A percentile compares a stretch with the other conserved stretches of the same genome.
Conservation (phyloP, 2,329 filamentous ascomycete species). For the Macrophomina tecta region DNA sequence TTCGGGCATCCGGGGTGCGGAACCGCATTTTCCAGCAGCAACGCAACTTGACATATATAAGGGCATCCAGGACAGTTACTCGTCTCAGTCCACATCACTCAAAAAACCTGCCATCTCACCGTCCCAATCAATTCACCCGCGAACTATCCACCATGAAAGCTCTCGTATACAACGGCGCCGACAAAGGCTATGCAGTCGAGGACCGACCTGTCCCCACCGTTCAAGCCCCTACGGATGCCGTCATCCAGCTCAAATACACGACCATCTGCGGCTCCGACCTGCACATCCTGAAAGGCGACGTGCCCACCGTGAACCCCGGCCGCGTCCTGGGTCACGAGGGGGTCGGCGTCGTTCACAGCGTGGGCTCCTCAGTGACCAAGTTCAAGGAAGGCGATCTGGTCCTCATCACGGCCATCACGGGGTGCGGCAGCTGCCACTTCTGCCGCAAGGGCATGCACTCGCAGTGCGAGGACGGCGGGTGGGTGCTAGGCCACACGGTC, state of each 20-base stretch:
- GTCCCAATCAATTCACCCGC: not conserved
- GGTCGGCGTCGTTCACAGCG: slow-evolving; percentile 51
- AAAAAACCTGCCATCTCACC: not conserved
- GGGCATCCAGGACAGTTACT: not conserved
- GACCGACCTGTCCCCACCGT: slow-evolving; percentile 37
- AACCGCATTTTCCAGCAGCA: slow-evolving; percentile 7
- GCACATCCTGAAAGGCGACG: slow-evolving; percentile 62
- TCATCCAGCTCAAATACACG: slow-evolving; percentile 47
- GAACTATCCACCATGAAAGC: slow-evolving; percentile 30
- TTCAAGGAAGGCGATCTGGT: slow-evolving; percentile 55
- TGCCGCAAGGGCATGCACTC: slow-evolving; percentile 59
- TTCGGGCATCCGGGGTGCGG: not conserved
- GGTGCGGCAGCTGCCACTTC: slow-evolving; percentile 59
- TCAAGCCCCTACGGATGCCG: slow-evolving; percentile 53
- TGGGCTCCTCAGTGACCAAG: slow-evolving; percentile 47
- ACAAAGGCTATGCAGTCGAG: slow-evolving; percentile 13
- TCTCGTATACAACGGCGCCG: slow-evolving; percentile 30
- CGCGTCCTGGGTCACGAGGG: slow-evolving; percentile 60
- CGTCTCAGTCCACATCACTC: not conserved
- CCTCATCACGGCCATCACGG: slow-evolving; percentile 58
- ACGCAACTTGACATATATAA: slow-evolving; percentile 15
- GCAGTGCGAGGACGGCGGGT: slow-evolving; percentile 61
- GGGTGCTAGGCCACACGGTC: slow-evolving; percentile 60
- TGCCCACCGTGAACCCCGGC: slow-evolving; percentile 55
- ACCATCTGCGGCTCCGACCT: slow-evolving; percentile 59